phyloP scores from a whole-genome alignment of 2,329 filamentous ascomycete species.

The Clarireedia homoeocarpa region DNA sequence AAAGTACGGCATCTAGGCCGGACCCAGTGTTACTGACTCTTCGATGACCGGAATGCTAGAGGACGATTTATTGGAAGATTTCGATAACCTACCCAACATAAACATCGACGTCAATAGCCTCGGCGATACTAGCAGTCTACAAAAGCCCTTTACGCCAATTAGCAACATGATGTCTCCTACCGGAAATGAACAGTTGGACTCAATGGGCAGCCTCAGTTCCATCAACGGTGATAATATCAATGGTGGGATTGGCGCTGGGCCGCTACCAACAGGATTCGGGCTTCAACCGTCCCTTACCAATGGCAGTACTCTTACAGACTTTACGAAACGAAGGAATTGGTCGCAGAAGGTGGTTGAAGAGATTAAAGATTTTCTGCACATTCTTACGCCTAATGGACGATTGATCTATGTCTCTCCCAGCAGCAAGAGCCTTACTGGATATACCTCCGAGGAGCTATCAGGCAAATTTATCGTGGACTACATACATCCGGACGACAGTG shows the following conservation, averaged over 20 bases:
- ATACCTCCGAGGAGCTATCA: constrained; percentile 59
- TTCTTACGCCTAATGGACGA: constrained; percentile 75
- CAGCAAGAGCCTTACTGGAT: constrained; percentile 66
- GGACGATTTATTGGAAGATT: constrained; percentile 33
- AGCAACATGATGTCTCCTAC: constrained; percentile 16
- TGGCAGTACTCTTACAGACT: constrained; percentile 54
- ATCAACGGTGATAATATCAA: constrained; percentile 18
- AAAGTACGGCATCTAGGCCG: constrained; percentile 10
- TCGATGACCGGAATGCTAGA: constrained; percentile 37
- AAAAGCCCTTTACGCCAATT: constrained; percentile 25
- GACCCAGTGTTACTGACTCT: constrained; percentile 19
- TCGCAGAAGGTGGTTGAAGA: constrained; percentile 83
- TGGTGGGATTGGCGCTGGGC: constrained; percentile 26
- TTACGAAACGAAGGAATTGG: constrained; percentile 68
- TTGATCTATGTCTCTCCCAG: constrained; percentile 84
- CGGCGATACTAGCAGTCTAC: constrained; percentile 12
- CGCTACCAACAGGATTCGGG: constrained; percentile 26
- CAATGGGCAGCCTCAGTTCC: constrained; percentile 1
- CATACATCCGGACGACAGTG: constrained; percentile 78
- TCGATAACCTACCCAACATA: constrained; percentile 36
- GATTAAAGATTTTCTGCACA: constrained; percentile 79
- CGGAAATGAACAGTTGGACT: constrained; percentile 14
- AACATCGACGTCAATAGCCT: constrained; percentile 33
- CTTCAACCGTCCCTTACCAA: constrained; percentile 19
- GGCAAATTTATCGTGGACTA: constrained; percentile 73